Base-by-base conservation (phyloP, 768 basidiomycete genomes). In the Xerocomellus amylosporus region DNA sequence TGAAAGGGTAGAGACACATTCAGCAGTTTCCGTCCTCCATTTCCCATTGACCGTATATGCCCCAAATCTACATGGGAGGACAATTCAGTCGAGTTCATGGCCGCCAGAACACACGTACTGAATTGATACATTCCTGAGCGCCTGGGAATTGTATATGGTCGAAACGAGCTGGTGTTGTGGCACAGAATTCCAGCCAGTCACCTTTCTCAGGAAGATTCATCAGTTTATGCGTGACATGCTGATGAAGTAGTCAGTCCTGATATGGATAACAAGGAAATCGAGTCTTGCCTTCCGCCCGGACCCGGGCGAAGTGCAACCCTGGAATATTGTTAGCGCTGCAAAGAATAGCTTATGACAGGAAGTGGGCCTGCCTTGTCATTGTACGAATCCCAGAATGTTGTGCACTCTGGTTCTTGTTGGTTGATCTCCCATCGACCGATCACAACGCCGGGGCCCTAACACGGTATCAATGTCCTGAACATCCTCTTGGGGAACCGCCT, bases 151-250 rank as follows among this genome's bases (percentile, higher is more conserved):
- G 49, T 53, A 58, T 40, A 0, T 59, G 34, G 14, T 53, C 39
- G 44, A 73, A 68, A n/a, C 24, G n/a, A 12, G 52, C 48, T 2
- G 72, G 72, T 0, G 72, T 74, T 2, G 73, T 71, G 2, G 70
- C 69, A 46, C 71, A 73, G 51, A 74, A 72, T 15, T 67, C 63
- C 14, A 44, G 55, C 72, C 71, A 73, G n/a, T 72, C 59, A 19
- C 57, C 51, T 7, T 60, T 54, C 8, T 46, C 7, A 0, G 63
- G 70, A 13, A 73, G 49, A 36, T 69, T 62, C 46, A 57, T 54
- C 6, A 74, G 48, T 20, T 60, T 62, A 7, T 68, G 63, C 14
- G 66, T 63, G 34, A 68, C 54, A 30, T 57, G 55, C 72, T 73
- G 34, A n/a, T 20, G 15, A 14, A 17, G 42, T 13, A 6, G 40